phyloP scores from a whole-genome alignment of 495 filamentous ascomycete species.

The Pyrenula aspistea region DNA sequence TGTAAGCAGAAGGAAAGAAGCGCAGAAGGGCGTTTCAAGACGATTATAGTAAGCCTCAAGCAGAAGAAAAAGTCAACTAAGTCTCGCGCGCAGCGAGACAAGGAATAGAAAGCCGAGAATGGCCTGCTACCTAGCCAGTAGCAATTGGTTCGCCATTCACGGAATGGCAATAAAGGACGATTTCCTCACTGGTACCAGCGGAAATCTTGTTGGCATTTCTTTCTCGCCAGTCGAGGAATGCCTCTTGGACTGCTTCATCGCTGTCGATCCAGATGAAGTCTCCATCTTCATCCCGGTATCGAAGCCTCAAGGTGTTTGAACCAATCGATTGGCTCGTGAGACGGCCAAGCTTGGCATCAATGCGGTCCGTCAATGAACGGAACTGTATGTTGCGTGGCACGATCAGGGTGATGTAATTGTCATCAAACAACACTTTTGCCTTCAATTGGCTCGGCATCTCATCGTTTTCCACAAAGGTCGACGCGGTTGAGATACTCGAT shows the following conservation, averaged over 20 bases:
- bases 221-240: constrained; percentile 86
- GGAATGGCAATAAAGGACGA: constrained; percentile 62
- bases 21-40: no score
- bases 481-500: neutral
- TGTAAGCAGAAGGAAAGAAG: no score
- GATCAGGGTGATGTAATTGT: constrained; percentile 78
- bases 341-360: constrained; percentile 83
- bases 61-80: no score
- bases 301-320: constrained; percentile 63
- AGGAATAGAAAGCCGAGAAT: neutral
- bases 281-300: constrained; percentile 85
- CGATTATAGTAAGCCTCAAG: no score
- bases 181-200: constrained; percentile 64
- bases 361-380: constrained; percentile 86
- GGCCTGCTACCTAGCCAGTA: neutral
- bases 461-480: constrained; percentile 14
- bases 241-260: constrained; percentile 89
- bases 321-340: constrained; percentile 71
- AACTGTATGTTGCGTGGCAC: constrained; percentile 88
- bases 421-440: constrained; percentile 81
- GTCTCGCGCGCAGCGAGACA: no score
- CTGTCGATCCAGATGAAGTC: constrained; percentile 88
- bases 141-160: constrained; percentile 8
- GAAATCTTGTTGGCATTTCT: constrained; percentile 51
- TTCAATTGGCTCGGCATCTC: constrained; percentile 64